Base-by-base conservation (phyloP, 306 rosid species). In the Quillaja saponaria region DNA sequence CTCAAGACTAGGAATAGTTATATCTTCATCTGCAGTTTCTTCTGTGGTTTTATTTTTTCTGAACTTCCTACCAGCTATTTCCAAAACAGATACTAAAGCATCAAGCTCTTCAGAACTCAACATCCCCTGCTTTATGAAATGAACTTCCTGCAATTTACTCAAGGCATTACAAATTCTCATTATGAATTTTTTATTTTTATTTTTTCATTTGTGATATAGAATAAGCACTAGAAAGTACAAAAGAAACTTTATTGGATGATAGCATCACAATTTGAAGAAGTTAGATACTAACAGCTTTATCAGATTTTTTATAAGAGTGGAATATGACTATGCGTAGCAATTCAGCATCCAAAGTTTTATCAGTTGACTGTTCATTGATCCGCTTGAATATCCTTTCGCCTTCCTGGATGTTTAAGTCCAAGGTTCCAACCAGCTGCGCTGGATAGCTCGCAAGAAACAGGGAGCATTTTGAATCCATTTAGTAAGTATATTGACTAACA, bases 341-440 rank as follows among this genome's bases (percentile, higher is more conserved):
- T 41, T 67, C 77, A 34, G 82, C 87, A 28, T 58, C 60, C n/a
- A 61, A 54, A 20, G 56, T 61, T 55, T 55, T 69, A 62, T 84
- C 78, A 58, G 52, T 48, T 1, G 81, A 63, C 37, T 71, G 56
- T 13, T 25, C 82, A 47, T n/a, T 47, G 50, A 10, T 68, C 66
- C 72, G 66, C 82, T 53, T 59, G 81, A 68, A 64, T 67, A 71
- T 79, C 68, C 19, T 69, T 78, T 61, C 64, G 61, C 63, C 67
- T 71, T 42, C 78, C 66, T 19, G 88, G 85, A 64, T 11, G 80
- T 58, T 81, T 64, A 64, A 88, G 88, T 69, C 80, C 71, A 25
- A 88, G 72, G 67, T 91, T 95, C 96, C 97, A 91, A 59, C 96
- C 91, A 73, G 84, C 83, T 42, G 88, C 53, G 72, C 97, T 91